phyloP scores from a whole-genome alignment of 1,139 yeast genomes.

The Blastobotrys aristatus region DNA sequence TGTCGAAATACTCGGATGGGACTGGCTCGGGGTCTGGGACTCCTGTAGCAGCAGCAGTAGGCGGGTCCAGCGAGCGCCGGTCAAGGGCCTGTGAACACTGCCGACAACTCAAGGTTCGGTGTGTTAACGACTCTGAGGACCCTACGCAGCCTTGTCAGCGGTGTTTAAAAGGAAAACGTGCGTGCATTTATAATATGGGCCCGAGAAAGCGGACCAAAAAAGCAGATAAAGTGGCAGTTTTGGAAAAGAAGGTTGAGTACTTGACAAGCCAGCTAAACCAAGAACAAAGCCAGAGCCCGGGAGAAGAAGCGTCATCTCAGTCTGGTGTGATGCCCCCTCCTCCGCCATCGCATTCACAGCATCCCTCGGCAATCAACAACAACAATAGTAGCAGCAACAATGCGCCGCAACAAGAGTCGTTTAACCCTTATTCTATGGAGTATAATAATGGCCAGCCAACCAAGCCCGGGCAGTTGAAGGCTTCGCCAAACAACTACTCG shows the following conservation, averaged over 20 bases:
- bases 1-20: too few species aligned
- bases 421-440: background rate
- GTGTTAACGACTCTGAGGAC: conserved; percentile 56
- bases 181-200: conserved; percentile 63
- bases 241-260: conserved; percentile 35
- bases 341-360: background rate
- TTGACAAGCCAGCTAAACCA: conserved; percentile 27
- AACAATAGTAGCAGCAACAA: background rate
- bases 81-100: conserved; percentile 75
- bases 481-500: conserved; percentile 1
- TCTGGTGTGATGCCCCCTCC: background rate
- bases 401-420: background rate
- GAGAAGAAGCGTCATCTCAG: background rate
- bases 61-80: conserved; percentile 30
- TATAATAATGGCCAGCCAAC: background rate
- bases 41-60: too few species aligned
- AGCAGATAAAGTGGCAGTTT: conserved; percentile 35
- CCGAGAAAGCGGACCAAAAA: conserved; percentile 50
- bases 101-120: conserved; percentile 73
- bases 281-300: conserved; percentile 10
- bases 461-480: background rate
- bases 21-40: too few species aligned
- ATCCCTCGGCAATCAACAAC: background rate
- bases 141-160: conserved; percentile 68
- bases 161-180: conserved; percentile 58